Base-by-base conservation (phyloP, 2,329 filamentous ascomycete genomes). In the Phialophora verrucosa region DNA sequence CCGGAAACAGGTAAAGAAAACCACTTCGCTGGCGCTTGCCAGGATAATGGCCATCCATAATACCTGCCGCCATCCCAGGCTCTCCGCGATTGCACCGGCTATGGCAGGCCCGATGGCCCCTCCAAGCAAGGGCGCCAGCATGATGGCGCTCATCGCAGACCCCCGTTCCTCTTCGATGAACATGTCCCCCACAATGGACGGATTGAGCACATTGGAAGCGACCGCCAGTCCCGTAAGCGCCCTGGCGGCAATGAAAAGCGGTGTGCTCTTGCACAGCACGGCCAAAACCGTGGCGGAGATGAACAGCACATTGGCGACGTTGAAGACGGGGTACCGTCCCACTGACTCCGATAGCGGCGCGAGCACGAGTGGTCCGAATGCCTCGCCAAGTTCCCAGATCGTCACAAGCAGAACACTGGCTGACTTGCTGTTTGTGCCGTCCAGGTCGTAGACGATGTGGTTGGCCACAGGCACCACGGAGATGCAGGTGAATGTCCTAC, bases 111-210 rank as follows among this genome's bases (percentile, higher is more conserved):
- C 72, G 31, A 73, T 56, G 17, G 67, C 66, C 11, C 69, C 69
- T 23, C 73, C 73, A 2, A 73, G n/a, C 86, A 89, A 76, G 0
- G 87, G 86, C 1, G 86, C 84, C 1, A 88, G 76, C 74, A 83
- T 83, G 55, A 88, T 78, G 53, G 85, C 65, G 71, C 83, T 85
- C 82, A 90, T 85, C 7, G 87, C 83, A 0, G 81, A 81, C 27
- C 87, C 87, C 17, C 87, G 79, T 73, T 85, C 78, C 63, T 89
- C 87, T 0, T 82, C 78, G 1, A 78, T 75, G 72, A 88, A 89
- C 69, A 89, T 84, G 73, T 90, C 88, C 27, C 87, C 87, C 20
- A 90, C 82, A 60, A 90, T 86, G 27, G 87, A 85, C 0, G 87
- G 87, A 68, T 84, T 87, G 20, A 90, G 79, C 8, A 89, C 87